A percentile compares a stretch with the other conserved stretches of the same genome.
Evolutionary conservation across 495 filamentous ascomycete species (phyloP).

Genomic region (Aspergillus wentii): DNA sequence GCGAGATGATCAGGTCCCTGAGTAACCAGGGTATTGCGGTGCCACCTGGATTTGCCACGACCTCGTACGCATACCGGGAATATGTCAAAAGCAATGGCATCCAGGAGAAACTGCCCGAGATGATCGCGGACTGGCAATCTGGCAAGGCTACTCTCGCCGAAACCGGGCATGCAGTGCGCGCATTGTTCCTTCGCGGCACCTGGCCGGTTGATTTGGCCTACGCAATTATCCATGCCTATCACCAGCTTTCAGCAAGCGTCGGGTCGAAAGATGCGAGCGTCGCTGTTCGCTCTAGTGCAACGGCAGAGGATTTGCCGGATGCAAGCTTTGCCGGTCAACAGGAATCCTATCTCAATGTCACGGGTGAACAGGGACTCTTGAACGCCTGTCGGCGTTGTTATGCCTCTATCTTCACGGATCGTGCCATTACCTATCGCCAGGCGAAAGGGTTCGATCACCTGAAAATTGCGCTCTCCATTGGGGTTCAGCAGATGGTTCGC

Average conservation of each 20-base stretch:
- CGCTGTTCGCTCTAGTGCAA: slow-evolving; percentile 32
- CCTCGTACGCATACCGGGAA: slow-evolving; percentile 25
- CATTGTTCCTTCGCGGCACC: slow-evolving; percentile 16
- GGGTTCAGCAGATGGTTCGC: slow-evolving; percentile 34
- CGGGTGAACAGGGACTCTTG: slow-evolving; percentile 10
- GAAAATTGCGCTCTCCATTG: slow-evolving; percentile 27
- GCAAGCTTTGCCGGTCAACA: slow-evolving; percentile 34
- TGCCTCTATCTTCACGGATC: slow-evolving; percentile 31
- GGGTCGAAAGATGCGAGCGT: too few relatives aligned
- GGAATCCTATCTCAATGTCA: slow-evolving; percentile 26
- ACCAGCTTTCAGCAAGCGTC: too few relatives aligned
- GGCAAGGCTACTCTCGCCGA: slow-evolving; percentile 5
- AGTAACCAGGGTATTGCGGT: slow-evolving; percentile 19
- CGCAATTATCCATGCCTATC: too few relatives aligned
- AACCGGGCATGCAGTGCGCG: slow-evolving; percentile 14
- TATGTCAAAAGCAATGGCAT: slow-evolving; percentile 24
- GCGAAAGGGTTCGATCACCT: slow-evolving; percentile 28
- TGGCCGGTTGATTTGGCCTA: slow-evolving; percentile 9
- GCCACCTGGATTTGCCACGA: slow-evolving; percentile 27
- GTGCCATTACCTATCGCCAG: slow-evolving; percentile 31
- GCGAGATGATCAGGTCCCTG: slow-evolving; percentile 28
- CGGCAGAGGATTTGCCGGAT: slow-evolving; percentile 32
- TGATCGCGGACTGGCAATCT: slow-evolving; percentile 10
- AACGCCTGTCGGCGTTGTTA: slow-evolving; percentile 27
- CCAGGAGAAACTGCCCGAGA: slow-evolving; percentile 14